Evolutionary conservation across 116 monocot species (phyloP).

Genomic region (Papilionanthe hybrid): DNA sequence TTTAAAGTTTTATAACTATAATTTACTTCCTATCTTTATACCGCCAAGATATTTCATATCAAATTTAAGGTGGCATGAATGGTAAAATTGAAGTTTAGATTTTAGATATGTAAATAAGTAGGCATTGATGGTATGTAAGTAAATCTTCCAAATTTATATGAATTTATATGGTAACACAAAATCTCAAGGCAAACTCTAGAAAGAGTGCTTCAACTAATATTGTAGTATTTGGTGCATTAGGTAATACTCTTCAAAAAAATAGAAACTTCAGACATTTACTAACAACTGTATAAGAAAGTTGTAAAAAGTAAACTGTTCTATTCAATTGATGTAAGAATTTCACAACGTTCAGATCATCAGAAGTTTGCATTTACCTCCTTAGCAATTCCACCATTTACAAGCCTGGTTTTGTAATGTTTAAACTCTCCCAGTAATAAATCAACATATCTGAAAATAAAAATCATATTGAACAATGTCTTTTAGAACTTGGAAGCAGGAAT

Average conservation of each 20-base stretch:
- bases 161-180: neutral
- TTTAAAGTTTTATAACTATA: too few species aligned
- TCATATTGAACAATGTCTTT: neutral
- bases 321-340: neutral
- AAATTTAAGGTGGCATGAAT: too few species aligned
- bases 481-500: neutral
- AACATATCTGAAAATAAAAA: conserved; percentile 52
- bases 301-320: too few species aligned
- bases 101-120: too few species aligned
- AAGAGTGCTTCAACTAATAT: neutral
- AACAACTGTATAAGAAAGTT: too few species aligned
- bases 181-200: neutral
- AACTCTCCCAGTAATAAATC: conserved; percentile 93
- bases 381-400: conserved; percentile 77
- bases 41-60: too few species aligned
- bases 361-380: conserved; percentile 58
- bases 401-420: conserved; percentile 87
- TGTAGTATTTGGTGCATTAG: neutral
- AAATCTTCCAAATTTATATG: neutral
- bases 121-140: too few species aligned
- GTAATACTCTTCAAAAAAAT: neutral
- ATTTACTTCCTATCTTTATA: too few species aligned
- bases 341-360: neutral
- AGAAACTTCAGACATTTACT: too few species aligned
- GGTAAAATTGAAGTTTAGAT: too few species aligned